phyloP scores from a whole-genome alignment of 331 rosid species.

The Pyracantha coccinea region DNA sequence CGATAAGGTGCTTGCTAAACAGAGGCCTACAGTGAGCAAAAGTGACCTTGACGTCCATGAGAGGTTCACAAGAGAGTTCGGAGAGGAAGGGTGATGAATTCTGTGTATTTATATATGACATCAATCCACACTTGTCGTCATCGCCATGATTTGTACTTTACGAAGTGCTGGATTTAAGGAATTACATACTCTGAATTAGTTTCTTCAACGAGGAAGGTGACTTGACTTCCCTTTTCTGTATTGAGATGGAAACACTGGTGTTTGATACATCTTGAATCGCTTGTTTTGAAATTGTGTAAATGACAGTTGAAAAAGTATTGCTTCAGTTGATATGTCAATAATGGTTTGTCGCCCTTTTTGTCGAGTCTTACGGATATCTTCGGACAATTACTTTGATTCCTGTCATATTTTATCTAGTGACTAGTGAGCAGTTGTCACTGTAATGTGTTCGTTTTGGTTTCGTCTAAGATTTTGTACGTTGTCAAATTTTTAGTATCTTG shows the following conservation, averaged over 20 bases:
- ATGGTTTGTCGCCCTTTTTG: conserved; percentile 9
- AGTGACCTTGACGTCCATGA: conserved; percentile 81
- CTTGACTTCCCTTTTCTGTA: conserved; percentile 29
- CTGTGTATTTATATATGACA: conserved; percentile 23
- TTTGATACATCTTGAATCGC: conserved; percentile 28
- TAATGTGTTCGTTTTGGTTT: no score
- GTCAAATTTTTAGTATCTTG: neutral
- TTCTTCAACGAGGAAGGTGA: conserved; percentile 36
- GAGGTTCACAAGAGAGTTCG: conserved; percentile 92
- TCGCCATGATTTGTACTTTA: conserved; percentile 30
- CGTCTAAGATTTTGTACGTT: no score
- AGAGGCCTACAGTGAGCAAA: conserved; percentile 97
- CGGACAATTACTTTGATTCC: neutral
- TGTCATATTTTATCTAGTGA: neutral
- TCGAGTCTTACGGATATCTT: neutral
- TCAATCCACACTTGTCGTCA: conserved; percentile 23
- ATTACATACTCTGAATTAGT: conserved; percentile 29
- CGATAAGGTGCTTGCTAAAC: conserved; percentile 86
- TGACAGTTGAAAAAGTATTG: conserved; percentile 16
- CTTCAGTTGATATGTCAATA: conserved; percentile 15
- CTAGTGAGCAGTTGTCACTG: neutral
- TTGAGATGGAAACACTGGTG: conserved; percentile 27
- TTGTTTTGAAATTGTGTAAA: conserved; percentile 54
- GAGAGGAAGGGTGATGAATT: conserved; percentile 83
- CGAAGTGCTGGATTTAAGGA: conserved; percentile 30